Evolutionary conservation across 2,329 filamentous ascomycete species (phyloP), one percentile per base, ranked within the genome.

Genomic region (Fusarium mangiferae): DNA sequence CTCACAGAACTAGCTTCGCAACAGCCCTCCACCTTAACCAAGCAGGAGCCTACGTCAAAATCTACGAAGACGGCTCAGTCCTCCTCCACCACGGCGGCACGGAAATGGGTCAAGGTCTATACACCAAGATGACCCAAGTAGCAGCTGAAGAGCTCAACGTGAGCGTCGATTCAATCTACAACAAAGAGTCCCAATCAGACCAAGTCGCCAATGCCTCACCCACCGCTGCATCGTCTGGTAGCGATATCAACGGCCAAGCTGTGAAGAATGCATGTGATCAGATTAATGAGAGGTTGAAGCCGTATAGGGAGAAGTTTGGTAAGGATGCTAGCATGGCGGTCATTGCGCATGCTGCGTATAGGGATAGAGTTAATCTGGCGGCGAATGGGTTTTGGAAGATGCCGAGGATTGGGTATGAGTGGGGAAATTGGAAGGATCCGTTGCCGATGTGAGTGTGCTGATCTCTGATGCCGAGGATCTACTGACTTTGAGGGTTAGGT

Each of bases 311-410:
- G 4, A 61, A 56, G 5, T 35, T 26, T 28, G 46, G 58, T 2
- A 55, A 55, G 15, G 36, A 55, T 15, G 58, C 46, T 20, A 30
- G 33, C 1, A 55, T 61, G 46, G 46, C 58, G 2, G 30, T 35
- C 17, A 61, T 61, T 9, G 58, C 48, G 11, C 58, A 61, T 35
- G 69, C 68, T 1, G 69, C 69, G 9, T 72, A 72, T 24, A 49
- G 68, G 13, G 94, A 96, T 80, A 92, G 95, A 46, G 93, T 97
- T 72, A 98, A 98, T 79, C 89, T 98, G 17, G 94, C 92, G 33
- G 95, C 95, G 6, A 94, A 97, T 74, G 95, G 95, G 2, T 96
- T 95, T 84, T 98, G 97, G 87, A 94, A 93, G 79, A 98, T 95
- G 0, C 95, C 95, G 0, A 94, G 97, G 73, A 97, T 98, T 73